Conservation (phyloP, 768 basidiomycete genomes). For the Lentinula edodes region DNA sequence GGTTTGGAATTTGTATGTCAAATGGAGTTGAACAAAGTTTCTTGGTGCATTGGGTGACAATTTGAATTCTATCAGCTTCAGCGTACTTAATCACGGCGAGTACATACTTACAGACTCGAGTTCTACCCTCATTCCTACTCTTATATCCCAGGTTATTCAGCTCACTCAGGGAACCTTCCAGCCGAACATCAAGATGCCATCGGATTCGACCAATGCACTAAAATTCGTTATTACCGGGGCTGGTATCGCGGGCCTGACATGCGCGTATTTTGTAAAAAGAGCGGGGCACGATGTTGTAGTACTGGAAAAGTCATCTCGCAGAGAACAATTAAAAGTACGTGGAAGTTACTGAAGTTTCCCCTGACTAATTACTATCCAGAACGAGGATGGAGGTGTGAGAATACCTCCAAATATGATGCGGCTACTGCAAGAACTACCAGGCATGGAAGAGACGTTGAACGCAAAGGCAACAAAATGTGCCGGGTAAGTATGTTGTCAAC, state of each 20-base stretch:
- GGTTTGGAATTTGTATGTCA: background rate
- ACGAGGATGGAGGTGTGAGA: constrained; percentile 6
- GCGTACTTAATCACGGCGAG: background rate
- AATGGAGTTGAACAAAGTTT: background rate
- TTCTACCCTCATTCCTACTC: background rate
- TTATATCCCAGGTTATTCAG: background rate
- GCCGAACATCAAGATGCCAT: background rate
- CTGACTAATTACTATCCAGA: background rate
- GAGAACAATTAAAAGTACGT: constrained; percentile 12
- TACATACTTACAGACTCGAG: background rate
- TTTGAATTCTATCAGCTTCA: background rate
- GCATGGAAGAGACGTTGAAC: constrained; percentile 2
- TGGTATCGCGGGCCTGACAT: constrained; percentile 34
- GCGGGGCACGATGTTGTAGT: constrained; percentile 39
- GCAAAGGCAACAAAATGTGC: constrained; percentile 1
- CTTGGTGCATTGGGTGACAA: background rate
- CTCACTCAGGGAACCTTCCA: too few relatives aligned
- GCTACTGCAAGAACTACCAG: constrained; percentile 8
- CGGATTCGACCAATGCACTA: background rate
- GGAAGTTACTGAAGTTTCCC: background rate
- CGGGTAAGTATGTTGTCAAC: background rate
- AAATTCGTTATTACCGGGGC: constrained; percentile 8
- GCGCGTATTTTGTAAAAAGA: constrained; percentile 32
- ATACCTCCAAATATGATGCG: constrained; percentile 14
- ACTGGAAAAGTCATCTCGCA: constrained; percentile 26